A percentile compares a stretch with the other conserved stretches of the same genome.
Conservation (phyloP, 2,329 filamentous ascomycete species). For the Sphaerulina musiva region DNA sequence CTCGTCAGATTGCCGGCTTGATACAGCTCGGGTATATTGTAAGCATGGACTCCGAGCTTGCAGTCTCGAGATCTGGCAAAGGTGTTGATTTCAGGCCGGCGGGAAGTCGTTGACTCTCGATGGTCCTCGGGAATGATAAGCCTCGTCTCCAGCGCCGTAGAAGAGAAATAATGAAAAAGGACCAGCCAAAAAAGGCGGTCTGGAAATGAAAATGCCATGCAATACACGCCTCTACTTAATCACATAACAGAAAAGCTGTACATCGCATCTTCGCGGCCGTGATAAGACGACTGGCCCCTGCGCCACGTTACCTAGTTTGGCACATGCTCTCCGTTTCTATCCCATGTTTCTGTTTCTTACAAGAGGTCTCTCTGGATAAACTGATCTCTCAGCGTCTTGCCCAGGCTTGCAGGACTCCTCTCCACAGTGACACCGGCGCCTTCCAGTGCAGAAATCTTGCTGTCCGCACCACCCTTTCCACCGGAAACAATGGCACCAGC, state of each 20-base stretch:
- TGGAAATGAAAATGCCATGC: constrained; percentile 1
- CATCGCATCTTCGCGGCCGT: constrained; percentile 5
- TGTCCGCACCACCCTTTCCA: constrained; percentile 95
- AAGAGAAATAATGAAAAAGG: no score
- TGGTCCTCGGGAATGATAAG: background rate
- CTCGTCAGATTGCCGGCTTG: no score
- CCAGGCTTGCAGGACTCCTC: constrained; percentile 83
- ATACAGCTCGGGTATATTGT: no score
- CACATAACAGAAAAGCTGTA: constrained; percentile 7
- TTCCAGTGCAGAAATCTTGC: constrained; percentile 94
- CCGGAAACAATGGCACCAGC: constrained; percentile 96
- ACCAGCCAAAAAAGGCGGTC: background rate
- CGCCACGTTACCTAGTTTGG: background rate
- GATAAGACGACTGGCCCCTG: background rate
- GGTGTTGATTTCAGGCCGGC: no score
- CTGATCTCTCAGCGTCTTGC: constrained; percentile 89
- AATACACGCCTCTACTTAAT: constrained; percentile 15
- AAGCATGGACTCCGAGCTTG: no score
- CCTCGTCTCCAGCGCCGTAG: no score
- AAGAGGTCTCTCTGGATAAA: constrained; percentile 95
- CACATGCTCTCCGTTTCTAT: background rate
- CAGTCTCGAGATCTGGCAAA: no score
- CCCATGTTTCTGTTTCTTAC: constrained; percentile 43
- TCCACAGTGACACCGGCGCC: constrained; percentile 91
- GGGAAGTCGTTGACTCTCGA: background rate